Conservation (phyloP, 2,329 filamentous ascomycete genomes). For the Gnomoniopsis smithogilvyi region DNA sequence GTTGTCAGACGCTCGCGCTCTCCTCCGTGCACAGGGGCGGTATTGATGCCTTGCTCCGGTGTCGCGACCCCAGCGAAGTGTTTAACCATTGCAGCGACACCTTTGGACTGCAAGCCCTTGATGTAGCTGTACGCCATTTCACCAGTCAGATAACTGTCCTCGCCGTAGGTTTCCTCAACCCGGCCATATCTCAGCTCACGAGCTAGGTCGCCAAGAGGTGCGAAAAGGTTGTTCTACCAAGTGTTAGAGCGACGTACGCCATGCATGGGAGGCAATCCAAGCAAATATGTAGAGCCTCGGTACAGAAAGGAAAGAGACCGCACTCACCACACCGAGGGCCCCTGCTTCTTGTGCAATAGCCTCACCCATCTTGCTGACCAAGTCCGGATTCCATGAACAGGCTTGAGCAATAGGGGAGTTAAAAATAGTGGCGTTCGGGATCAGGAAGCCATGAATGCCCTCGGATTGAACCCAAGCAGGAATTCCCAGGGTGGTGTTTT, state of each 20-base stretch:
- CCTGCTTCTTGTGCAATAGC: conserved; percentile 64
- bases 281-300: too few relatives aligned
- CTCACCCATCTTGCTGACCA: conserved; percentile 64
- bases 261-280: too few relatives aligned
- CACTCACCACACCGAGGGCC: conserved; percentile 54
- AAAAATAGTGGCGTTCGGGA: conserved; percentile 73
- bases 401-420: conserved; percentile 73
- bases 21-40: conserved; percentile 53
- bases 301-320: too few relatives aligned
- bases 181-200: conserved; percentile 69
- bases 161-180: conserved; percentile 71
- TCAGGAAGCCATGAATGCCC: conserved; percentile 69
- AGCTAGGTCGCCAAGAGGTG: conserved; percentile 67
- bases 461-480: conserved; percentile 72
- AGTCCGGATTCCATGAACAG: conserved; percentile 65
- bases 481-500: conserved; percentile 67
- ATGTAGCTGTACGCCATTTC: conserved; percentile 61
- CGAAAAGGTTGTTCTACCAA: conserved; percentile 62
- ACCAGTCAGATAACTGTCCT: conserved; percentile 65
- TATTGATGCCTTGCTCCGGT: conserved; percentile 72
- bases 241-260: too few relatives aligned
- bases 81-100: conserved; percentile 71
- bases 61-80: conserved; percentile 69
- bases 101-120: conserved; percentile 58
- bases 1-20: conserved; percentile 53